Evolutionary conservation across 768 basidiomycete genomes (phyloP).

Genomic region (Mycena filopes): DNA sequence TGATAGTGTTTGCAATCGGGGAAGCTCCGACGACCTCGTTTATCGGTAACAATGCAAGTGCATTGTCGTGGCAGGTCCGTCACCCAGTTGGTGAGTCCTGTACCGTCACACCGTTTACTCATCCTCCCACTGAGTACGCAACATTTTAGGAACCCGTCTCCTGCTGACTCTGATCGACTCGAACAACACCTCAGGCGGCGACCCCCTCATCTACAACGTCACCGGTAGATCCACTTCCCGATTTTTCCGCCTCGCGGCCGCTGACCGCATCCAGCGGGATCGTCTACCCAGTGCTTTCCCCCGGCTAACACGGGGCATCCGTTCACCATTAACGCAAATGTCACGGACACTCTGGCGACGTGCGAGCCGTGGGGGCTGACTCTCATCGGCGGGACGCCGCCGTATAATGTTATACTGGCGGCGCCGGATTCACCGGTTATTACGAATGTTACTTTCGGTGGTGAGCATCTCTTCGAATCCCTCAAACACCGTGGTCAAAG

Average conservation of each 20-base stretch:
- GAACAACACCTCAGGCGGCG: slow-evolving; percentile 53
- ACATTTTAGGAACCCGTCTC: slow-evolving; percentile 54
- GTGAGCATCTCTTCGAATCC: no score
- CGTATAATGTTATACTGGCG: slow-evolving; percentile 55
- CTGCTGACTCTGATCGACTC: slow-evolving; percentile 58
- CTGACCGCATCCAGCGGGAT: slow-evolving; percentile 26
- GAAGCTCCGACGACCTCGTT: slow-evolving; percentile 48
- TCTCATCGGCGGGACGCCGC: slow-evolving; percentile 55
- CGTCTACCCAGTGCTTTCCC: slow-evolving; percentile 30
- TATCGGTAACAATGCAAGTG: slow-evolving; percentile 48
- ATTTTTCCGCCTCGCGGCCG: not conserved
- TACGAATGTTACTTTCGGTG: slow-evolving; percentile 53
- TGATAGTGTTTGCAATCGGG: slow-evolving; percentile 53
- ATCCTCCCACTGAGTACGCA: no score
- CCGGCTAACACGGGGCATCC: slow-evolving; percentile 29
- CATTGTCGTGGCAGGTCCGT: slow-evolving; percentile 55
- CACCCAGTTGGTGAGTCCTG: slow-evolving; percentile 54
- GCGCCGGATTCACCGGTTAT: slow-evolving; percentile 49
- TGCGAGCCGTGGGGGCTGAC: slow-evolving; percentile 60
- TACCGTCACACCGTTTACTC: not conserved
- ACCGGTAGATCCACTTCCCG: slow-evolving; percentile 37
- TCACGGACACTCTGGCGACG: slow-evolving; percentile 43
- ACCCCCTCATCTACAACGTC: slow-evolving; percentile 47
- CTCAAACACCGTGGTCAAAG: no score
- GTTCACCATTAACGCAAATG: slow-evolving; percentile 50